phyloP scores from a whole-genome alignment of 2,329 filamentous ascomycete species.

The Botrytis fragariae region DNA sequence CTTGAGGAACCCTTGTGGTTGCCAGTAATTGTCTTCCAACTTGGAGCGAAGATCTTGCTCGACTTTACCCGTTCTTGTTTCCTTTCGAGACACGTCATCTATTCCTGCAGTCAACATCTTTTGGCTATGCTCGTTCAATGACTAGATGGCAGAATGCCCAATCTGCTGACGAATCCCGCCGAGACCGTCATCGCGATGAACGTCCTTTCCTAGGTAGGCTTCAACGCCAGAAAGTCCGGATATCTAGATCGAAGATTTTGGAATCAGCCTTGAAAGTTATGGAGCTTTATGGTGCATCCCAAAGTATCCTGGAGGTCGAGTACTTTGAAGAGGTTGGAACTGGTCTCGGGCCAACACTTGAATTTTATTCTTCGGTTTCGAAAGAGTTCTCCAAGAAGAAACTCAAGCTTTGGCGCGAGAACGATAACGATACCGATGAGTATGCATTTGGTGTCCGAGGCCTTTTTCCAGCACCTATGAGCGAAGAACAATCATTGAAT shows the following conservation, averaged over 20 bases:
- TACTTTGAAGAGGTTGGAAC: conserved; percentile 99
- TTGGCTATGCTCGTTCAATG: conserved; percentile 97
- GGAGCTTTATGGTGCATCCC: conserved; percentile 96
- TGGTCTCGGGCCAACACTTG: conserved; percentile 88
- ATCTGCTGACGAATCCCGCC: conserved; percentile 72
- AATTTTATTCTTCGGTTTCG: conserved; percentile 97
- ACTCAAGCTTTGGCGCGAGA: conserved; percentile 93
- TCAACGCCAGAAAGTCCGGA: conserved; percentile 96
- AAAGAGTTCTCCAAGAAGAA: conserved; percentile 98
- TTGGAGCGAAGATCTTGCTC: conserved; percentile 93
- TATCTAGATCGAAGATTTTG: conserved; percentile 88
- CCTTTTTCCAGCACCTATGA: conserved; percentile 89
- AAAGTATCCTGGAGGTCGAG: conserved; percentile 93
- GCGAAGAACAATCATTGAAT: conserved; percentile 67
- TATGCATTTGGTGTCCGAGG: conserved; percentile 83
- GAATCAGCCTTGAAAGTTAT: conserved; percentile 98
- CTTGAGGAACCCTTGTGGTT: conserved; percentile 95
- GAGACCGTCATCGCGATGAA: conserved; percentile 81
- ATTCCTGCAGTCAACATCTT: conserved; percentile 96
- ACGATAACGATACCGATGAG: conserved; percentile 71
- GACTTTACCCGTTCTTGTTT: conserved; percentile 93
- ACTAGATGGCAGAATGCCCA: conserved; percentile 94
- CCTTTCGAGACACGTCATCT: conserved; percentile 96
- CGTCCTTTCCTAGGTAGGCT: conserved; percentile 86
- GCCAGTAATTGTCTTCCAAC: conserved; percentile 93